phyloP scores from a whole-genome alignment of 345 rosid species.

The Brassica nigra region DNA sequence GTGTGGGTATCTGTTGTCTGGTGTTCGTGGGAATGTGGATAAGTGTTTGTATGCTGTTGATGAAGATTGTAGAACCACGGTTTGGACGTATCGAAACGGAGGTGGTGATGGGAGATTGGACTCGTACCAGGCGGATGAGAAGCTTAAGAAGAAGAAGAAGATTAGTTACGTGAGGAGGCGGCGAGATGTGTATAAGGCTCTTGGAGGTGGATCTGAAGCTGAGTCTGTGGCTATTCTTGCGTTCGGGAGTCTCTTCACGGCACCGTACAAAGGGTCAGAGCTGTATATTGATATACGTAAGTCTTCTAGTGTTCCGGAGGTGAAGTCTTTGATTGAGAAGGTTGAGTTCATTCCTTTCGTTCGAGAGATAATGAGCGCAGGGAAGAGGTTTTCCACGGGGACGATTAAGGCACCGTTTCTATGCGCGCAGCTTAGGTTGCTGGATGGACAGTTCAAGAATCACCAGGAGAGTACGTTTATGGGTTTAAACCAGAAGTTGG shows the following conservation, averaged over 20 bases:
- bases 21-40: slow-evolving; percentile 61
- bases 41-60: slow-evolving; percentile 67
- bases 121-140: slow-evolving; percentile 78
- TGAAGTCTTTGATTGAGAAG: slow-evolving; percentile 62
- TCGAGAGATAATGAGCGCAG: slow-evolving; percentile 62
- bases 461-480: slow-evolving; percentile 73
- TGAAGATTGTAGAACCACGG: slow-evolving; percentile 83
- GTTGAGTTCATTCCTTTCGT: slow-evolving; percentile 73
- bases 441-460: slow-evolving; percentile 97
- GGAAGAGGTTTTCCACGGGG: slow-evolving; percentile 59
- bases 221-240: slow-evolving; percentile 64
- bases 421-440: slow-evolving; percentile 85
- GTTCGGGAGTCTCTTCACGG: slow-evolving; percentile 86
- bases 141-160: slow-evolving; percentile 78
- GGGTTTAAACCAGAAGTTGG: slow-evolving; percentile 64
- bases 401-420: slow-evolving; percentile 69
- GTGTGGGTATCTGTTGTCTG: slow-evolving; percentile 72
- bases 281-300: slow-evolving; percentile 61
- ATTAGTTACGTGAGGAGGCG: slow-evolving; percentile 65
- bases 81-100: slow-evolving; percentile 70
- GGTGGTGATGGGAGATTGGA: slow-evolving; percentile 63
- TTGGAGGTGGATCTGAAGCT: slow-evolving; percentile 78
- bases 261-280: slow-evolving; percentile 79
- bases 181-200: slow-evolving; percentile 57
- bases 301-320: slow-evolving; percentile 48